Base-by-base conservation (phyloP, 1,139 yeast genomes). In the Kurtzmaniella quercitrusa region DNA sequence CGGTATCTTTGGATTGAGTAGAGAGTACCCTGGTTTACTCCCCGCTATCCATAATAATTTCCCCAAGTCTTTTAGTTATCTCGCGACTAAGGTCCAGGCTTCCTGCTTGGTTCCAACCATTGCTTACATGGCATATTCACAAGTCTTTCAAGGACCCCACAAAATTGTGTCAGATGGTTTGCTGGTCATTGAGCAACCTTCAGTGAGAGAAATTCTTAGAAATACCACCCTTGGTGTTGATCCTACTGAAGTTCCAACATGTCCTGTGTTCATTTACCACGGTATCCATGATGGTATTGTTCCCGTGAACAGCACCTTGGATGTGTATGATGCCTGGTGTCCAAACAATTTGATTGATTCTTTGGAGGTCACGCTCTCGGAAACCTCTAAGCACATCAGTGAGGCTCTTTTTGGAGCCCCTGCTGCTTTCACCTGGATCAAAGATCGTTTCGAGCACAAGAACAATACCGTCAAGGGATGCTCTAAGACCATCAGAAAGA, bases 1-100 rank as follows among this genome's bases (percentile, higher is more conserved):
- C 33, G 65, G 63, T 3, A 46, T 67, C 12, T 50, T 50, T 14
- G 71, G 71, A 1, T 48, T 65, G 29, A 37, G 51, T 19, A 51
- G 57, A 14, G 66, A 60, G 44, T 65, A 65, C 47, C 64, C 66
- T 2, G 52, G 49, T 2, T 44, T 60, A 15, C 16, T 43, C 24
- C 49, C 42, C 0, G 23, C 38, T 3, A 15, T 43, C 16, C 8
- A 16, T 6, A 12, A 17, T 3, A 5, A 17, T 11, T 34, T 34
- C 21, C 37, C 37, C 5, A 19, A 15, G 4, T 15, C 17, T 8
- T 34, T 34, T 24, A 12, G 3, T 5, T 38, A 31, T 33, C 10
- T 34, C 6, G 14, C 19, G 5, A 19, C 19, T 12, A 24, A 37
- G n/a, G 43, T 44, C 17, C 29, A 21, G 9, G 14, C 10, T 9